Conservation (phyloP, 805 yeast genomes). For the Aciculoconidium aculeatum region DNA sequence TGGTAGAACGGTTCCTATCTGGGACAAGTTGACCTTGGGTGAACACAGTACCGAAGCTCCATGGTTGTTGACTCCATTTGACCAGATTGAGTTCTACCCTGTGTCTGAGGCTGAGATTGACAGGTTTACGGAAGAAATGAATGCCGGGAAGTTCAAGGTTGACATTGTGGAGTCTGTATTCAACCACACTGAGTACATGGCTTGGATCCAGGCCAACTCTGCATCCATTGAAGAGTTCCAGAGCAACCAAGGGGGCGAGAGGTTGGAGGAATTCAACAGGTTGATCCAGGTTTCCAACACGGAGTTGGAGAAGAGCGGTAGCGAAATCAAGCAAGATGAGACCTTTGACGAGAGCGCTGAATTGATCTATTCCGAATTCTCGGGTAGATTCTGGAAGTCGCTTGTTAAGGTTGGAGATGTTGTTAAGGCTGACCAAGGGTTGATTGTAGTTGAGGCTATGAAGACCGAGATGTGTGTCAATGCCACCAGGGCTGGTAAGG, state of each 20-base stretch:
- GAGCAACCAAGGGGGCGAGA: slow-evolving; percentile 68
- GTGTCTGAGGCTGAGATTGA: slow-evolving; percentile 84
- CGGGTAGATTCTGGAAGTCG: slow-evolving; percentile 97
- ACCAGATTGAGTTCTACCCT: slow-evolving; percentile 91
- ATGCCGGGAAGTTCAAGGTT: slow-evolving; percentile 74
- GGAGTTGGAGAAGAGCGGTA: slow-evolving; percentile 55
- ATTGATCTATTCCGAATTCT: slow-evolving; percentile 84
- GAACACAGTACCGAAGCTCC: slow-evolving; percentile 56
- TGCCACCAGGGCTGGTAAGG: slow-evolving; percentile 68
- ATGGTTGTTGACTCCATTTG: slow-evolving; percentile 90
- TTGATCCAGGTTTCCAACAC: slow-evolving; percentile 77
- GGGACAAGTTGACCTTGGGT: slow-evolving; percentile 90
- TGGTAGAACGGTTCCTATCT: slow-evolving; percentile 94
- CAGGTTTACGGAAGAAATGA: slow-evolving; percentile 59
- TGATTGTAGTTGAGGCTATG: slow-evolving; percentile 95
- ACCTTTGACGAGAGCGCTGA: slow-evolving; percentile 73
- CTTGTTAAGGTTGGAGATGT: slow-evolving; percentile 72
- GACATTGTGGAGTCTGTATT: slow-evolving; percentile 73
- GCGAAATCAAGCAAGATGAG: slow-evolving; percentile 40
- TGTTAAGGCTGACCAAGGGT: slow-evolving; percentile 69
- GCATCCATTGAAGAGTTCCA: slow-evolving; percentile 68
- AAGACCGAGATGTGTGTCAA: slow-evolving; percentile 92
- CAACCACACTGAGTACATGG: slow-evolving; percentile 71
- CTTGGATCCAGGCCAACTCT: slow-evolving; percentile 71
- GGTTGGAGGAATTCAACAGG: slow-evolving; percentile 77